Evolutionary conservation across 2,329 filamentous ascomycete genomes (phyloP).

Genomic region (Aspergillus fumigatiaffinis): DNA sequence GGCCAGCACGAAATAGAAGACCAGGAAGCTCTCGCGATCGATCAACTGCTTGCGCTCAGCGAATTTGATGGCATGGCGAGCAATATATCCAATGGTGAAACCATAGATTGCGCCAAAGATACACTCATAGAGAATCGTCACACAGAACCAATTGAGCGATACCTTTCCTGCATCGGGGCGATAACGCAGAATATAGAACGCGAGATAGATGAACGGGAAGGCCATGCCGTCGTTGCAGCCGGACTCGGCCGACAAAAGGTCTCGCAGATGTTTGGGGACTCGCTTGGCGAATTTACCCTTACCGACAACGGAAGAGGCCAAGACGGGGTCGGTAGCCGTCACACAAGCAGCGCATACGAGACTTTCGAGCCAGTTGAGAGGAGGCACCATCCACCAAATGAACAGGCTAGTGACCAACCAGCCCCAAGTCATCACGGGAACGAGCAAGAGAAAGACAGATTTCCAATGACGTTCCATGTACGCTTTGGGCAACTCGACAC

Average conservation of each 20-base stretch:
- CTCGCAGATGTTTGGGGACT: constrained; percentile 94
- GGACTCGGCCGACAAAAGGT: constrained; percentile 91
- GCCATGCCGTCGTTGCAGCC: constrained; percentile 99
- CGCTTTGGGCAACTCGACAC: constrained; percentile 63
- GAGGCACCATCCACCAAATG: constrained; percentile 82
- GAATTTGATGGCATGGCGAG: constrained; percentile 82
- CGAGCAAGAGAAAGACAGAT: constrained; percentile 79
- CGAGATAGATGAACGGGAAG: constrained; percentile 94
- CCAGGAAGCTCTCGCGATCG: constrained; percentile 93
- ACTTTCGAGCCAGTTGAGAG: constrained; percentile 83
- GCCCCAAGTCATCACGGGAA: constrained; percentile 96
- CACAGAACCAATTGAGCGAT: constrained; percentile 80
- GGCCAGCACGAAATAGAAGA: constrained; percentile 96
- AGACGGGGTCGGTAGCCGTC: constrained; percentile 92
- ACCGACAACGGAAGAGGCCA: constrained; percentile 95
- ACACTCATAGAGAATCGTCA: constrained; percentile 92
- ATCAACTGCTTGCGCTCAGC: constrained; percentile 83
- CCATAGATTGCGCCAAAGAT: constrained; percentile 87
- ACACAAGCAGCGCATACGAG: constrained; percentile 87
- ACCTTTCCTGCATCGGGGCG: constrained; percentile 65
- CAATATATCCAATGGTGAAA: constrained; percentile 81
- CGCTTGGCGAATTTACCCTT: constrained; percentile 98
- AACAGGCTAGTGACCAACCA: constrained; percentile 81
- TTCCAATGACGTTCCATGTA: constrained; percentile 99
- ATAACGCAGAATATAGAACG: constrained; percentile 84